These are phyloP conservation scores for Penicillium sp. DNA, from an alignment of 2,329 filamentous ascomycete genomes.

Conservation along the genomic window DNA sequence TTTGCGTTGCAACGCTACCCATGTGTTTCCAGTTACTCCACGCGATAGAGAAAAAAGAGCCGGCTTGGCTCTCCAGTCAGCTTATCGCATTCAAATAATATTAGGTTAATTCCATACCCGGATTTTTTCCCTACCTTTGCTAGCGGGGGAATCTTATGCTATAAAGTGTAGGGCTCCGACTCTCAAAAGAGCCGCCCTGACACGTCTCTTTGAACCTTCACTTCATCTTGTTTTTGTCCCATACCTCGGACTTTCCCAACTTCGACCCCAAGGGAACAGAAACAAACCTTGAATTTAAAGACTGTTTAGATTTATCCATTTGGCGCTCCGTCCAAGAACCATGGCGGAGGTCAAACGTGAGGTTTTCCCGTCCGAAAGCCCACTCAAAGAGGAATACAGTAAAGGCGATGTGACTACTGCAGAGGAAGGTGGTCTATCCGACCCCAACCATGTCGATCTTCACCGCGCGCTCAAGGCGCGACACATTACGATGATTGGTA, in stretches of 20 bases:
- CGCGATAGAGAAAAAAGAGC: not conserved
- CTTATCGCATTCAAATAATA: not conserved
- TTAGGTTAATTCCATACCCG: not conserved
- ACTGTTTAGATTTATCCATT: not conserved
- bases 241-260: too few relatives aligned
- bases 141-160: not conserved
- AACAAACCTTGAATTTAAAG: too few relatives aligned
- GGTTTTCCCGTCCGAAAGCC: conserved; percentile 18
- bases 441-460: conserved; percentile 34
- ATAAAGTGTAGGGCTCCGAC: not conserved
- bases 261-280: too few relatives aligned
- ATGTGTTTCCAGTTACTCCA: not conserved
- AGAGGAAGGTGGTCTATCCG: conserved; percentile 27
- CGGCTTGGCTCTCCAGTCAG: conserved; percentile 9
- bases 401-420: conserved; percentile 14
- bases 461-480: conserved; percentile 44
- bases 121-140: not conserved
- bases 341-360: conserved; percentile 19
- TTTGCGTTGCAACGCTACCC: not conserved
- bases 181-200: not conserved
- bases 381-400: conserved; percentile 20
- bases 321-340: not conserved
- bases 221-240: not conserved
- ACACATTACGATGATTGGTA: conserved; percentile 46
- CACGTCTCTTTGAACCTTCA: not conserved